A percentile compares a stretch with the other conserved stretches of the same genome.
Evolutionary conservation across 2,329 filamentous ascomycete species (phyloP).

Genomic region (Annulohypoxylon truncatum): DNA sequence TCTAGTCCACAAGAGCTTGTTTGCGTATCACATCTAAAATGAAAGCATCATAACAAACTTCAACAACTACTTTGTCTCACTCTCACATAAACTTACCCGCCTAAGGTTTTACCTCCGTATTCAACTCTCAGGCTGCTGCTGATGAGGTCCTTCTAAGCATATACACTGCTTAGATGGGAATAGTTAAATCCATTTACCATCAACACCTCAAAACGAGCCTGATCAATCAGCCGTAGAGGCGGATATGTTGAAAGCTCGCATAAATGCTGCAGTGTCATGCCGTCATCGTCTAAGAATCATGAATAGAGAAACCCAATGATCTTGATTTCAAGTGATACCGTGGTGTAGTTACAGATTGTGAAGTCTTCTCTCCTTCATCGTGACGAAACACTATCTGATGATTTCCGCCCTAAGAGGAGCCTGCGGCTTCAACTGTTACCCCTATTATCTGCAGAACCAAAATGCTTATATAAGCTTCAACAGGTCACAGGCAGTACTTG

Average conservation of each 20-base stretch:
- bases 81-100: no score
- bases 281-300: not conserved
- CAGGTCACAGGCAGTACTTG: not conserved
- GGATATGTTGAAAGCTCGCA: not conserved
- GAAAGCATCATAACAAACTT: no score
- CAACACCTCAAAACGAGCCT: no score
- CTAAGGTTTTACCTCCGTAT: no score
- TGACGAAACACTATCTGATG: not conserved
- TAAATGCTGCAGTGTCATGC: not conserved
- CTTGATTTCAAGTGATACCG: not conserved
- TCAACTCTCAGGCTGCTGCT: no score
- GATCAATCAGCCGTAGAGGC: not conserved
- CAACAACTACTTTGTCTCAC: no score
- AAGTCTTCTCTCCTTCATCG: not conserved
- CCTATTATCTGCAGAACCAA: not conserved
- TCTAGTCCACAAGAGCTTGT: no score
- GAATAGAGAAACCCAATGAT: not conserved
- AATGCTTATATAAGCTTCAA: not conserved
- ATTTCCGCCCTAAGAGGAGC: not conserved
- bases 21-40: no score
- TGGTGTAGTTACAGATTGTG: not conserved
- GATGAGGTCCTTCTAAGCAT: no score
- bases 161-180: no score
- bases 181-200: no score
- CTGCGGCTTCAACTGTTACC: not conserved